A percentile compares a stretch with the other conserved stretches of the same genome.
Evolutionary conservation across 164 flowering plant genomes (phyloP).

Genomic region (Taxillus chinensis): DNA sequence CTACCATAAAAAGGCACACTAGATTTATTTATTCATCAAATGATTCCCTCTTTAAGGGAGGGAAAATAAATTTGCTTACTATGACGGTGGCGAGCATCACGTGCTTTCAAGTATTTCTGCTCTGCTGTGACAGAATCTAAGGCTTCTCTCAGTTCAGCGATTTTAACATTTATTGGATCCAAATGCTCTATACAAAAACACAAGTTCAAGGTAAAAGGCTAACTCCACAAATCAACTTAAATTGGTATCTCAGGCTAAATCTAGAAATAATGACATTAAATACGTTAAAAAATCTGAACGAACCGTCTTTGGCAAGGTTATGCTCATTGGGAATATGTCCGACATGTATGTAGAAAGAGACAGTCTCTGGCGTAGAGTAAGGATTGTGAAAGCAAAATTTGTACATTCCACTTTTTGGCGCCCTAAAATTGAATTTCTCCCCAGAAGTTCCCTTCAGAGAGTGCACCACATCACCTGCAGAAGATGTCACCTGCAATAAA

Average conservation of each 20-base stretch:
- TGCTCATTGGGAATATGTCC: constrained; percentile 95
- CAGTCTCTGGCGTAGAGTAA: constrained; percentile 77
- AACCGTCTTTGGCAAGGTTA: constrained; percentile 96
- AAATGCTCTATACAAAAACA: constrained; percentile 57
- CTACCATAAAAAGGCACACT: no score
- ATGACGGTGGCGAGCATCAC: constrained; percentile 87
- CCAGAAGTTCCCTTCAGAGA: constrained; percentile 81
- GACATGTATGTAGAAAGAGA: constrained; percentile 85
- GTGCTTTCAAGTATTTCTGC: constrained; percentile 87
- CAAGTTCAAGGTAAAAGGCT: no score
- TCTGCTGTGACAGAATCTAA: constrained; percentile 88
- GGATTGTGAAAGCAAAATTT: constrained; percentile 93
- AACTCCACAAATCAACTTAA: no score
- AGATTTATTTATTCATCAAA: no score
- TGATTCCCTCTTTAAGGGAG: no score
- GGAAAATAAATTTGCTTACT: constrained; percentile 41
- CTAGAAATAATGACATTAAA: neutral
- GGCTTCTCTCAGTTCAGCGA: constrained; percentile 88
- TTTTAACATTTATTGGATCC: constrained; percentile 88
- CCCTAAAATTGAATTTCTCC: constrained; percentile 84
- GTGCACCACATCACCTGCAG: constrained; percentile 60
- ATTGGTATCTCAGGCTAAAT: neutral
- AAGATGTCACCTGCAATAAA: constrained; percentile 65
- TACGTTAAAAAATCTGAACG: constrained; percentile 12
- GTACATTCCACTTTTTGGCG: constrained; percentile 92